Conservation (phyloP, 371 early-diverging fungal species). For the Mortierella sp. region DNA sequence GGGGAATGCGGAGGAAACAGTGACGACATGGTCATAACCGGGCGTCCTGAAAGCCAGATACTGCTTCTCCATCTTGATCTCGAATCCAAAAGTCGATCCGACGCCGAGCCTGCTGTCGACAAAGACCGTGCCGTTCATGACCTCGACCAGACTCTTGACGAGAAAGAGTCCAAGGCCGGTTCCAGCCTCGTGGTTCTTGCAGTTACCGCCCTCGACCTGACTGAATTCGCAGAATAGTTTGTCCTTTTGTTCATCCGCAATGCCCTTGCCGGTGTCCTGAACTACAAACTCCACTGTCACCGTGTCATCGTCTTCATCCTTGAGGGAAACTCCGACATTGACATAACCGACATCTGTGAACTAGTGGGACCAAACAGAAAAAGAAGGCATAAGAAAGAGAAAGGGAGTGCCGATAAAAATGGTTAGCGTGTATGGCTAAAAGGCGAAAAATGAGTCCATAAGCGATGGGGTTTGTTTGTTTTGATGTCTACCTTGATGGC, state of each 20-base stretch:
- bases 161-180: slow-evolving; percentile 62
- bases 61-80: slow-evolving; percentile 58
- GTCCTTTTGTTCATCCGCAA: slow-evolving; percentile 63
- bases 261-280: slow-evolving; percentile 72
- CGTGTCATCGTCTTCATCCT: slow-evolving; percentile 54
- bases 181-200: slow-evolving; percentile 61
- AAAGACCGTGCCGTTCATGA: slow-evolving; percentile 56
- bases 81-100: slow-evolving; percentile 59
- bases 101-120: slow-evolving; percentile 47
- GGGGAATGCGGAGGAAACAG: slow-evolving; percentile 52
- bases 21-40: slow-evolving; percentile 55
- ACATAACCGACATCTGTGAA: slow-evolving; percentile 55
- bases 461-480: no score
- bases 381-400: neutral
- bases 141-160: slow-evolving; percentile 56
- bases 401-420: neutral
- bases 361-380: neutral
- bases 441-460: neutral
- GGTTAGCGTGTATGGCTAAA: neutral
- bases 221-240: slow-evolving; percentile 71
- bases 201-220: slow-evolving; percentile 57
- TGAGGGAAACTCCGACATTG: slow-evolving; percentile 51
- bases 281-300: slow-evolving; percentile 63
- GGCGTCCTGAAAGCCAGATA: slow-evolving; percentile 51
- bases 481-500: slow-evolving; percentile 61